Conservation (phyloP, 1,284 basidiomycete genomes). For the Gomphus bonarii region DNA sequence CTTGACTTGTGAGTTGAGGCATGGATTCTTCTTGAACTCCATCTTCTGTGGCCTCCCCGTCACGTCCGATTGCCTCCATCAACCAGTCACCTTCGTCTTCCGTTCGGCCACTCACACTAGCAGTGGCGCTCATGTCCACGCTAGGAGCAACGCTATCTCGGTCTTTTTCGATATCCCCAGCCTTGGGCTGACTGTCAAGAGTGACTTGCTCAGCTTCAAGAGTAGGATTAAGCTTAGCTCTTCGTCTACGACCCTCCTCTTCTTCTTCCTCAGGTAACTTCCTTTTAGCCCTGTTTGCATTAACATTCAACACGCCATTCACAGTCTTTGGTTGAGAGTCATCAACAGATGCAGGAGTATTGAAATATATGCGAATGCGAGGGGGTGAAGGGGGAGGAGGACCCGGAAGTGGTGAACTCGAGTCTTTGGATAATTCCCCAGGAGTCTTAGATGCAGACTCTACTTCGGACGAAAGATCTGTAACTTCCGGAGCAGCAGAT, state of each 20-base stretch:
- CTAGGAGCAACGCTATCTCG: slow-evolving; percentile 40
- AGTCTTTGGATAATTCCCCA: not conserved
- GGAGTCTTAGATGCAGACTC: not conserved
- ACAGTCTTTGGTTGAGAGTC: slow-evolving; percentile 56
- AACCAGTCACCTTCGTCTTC: slow-evolving; percentile 70
- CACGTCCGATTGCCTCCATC: slow-evolving; percentile 61
- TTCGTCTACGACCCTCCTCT: slow-evolving; percentile 35
- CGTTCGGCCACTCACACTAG: slow-evolving; percentile 49
- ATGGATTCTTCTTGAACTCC: slow-evolving; percentile 5
- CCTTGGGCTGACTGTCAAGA: not conserved
- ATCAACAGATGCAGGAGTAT: slow-evolving; percentile 71
- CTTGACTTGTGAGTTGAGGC: slow-evolving; percentile 10
- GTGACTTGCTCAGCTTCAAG: slow-evolving; percentile 3
- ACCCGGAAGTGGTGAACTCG: slow-evolving; percentile 2
- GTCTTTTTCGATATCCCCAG: slow-evolving; percentile 22
- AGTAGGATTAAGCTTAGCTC: slow-evolving; percentile 10
- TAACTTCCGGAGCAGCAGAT: slow-evolving; percentile 13
- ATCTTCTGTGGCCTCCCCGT: slow-evolving; percentile 21
- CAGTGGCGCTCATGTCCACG: slow-evolving; percentile 22
- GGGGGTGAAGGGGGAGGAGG: slow-evolving; percentile 43
- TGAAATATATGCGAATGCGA: slow-evolving; percentile 78
- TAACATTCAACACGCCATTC: slow-evolving; percentile 37
- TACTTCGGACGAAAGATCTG: not conserved
- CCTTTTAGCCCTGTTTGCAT: slow-evolving; percentile 63
- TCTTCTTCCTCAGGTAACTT: slow-evolving; percentile 73